These are phyloP conservation scores for Selenicereus undatus DNA, from an alignment of 148 eudicot genomes.

Conservation along the genomic window DNA sequence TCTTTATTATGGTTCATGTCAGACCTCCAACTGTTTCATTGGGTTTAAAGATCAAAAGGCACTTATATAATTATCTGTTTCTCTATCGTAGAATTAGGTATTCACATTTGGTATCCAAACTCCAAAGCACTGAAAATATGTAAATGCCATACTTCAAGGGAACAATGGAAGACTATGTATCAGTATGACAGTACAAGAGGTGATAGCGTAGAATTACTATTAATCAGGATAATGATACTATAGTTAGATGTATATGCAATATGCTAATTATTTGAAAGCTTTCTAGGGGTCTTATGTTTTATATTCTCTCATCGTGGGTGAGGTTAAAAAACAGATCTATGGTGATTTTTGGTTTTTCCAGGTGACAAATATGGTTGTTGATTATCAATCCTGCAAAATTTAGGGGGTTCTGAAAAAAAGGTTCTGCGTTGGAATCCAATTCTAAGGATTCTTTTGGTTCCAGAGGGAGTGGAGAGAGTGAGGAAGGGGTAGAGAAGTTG, in stretches of 20 bases:
- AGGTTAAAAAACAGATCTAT: neutral
- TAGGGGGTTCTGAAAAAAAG: too few species aligned
- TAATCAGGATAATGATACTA: neutral
- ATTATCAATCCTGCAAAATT: neutral
- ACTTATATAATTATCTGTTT: neutral
- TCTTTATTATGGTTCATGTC: neutral
- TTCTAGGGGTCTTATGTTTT: neutral
- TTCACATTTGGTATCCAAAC: neutral
- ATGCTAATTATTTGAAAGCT: neutral
- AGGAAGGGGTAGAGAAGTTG: neutral
- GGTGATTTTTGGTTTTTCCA: neutral
- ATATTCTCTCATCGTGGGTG: neutral
- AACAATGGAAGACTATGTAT: too few species aligned
- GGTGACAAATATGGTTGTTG: neutral
- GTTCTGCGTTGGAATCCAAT: too few species aligned
- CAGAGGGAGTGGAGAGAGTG: neutral
- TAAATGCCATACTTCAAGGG: neutral
- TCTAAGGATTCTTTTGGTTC: too few species aligned
- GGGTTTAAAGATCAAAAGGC: neutral
- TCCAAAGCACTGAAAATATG: neutral
- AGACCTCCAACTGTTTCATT: neutral
- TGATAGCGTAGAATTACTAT: neutral
- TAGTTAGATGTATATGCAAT: neutral
- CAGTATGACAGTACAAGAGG: too few species aligned
- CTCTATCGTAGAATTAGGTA: neutral